phyloP scores from a whole-genome alignment of 352 stramenopile species.

The Globisporangium okanoganense region DNA sequence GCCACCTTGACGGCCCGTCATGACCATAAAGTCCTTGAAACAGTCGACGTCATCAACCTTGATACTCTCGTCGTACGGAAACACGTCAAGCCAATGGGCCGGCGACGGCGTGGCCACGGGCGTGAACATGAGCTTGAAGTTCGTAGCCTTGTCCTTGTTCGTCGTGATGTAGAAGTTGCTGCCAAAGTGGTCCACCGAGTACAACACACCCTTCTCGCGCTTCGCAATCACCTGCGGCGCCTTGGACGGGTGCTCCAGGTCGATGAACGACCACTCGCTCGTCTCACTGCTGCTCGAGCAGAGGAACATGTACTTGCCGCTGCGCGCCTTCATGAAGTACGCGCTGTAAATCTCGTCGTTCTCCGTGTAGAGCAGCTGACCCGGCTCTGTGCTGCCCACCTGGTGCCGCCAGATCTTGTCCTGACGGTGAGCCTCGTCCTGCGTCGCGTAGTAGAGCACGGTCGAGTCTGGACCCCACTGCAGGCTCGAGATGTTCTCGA shows the following conservation, averaged over 20 bases:
- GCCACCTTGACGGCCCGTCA: slow-evolving; percentile 80
- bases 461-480: slow-evolving; percentile 88
- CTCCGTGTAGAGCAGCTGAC: slow-evolving; percentile 94
- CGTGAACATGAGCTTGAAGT: slow-evolving; percentile 91
- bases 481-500: slow-evolving; percentile 86
- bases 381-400: slow-evolving; percentile 63
- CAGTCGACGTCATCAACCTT: slow-evolving; percentile 86
- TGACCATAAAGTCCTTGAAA: slow-evolving; percentile 88
- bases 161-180: slow-evolving; percentile 92
- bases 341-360: slow-evolving; percentile 92
- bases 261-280: slow-evolving; percentile 84
- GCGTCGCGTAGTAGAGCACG: slow-evolving; percentile 93
- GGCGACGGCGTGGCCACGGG: slow-evolving; percentile 37
- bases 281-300: slow-evolving; percentile 89
- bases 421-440: slow-evolving; percentile 90
- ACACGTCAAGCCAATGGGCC: slow-evolving; percentile 87
- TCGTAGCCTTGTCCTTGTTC: slow-evolving; percentile 91
- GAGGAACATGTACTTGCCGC: slow-evolving; percentile 92
- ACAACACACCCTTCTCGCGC: slow-evolving; percentile 68
- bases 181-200: slow-evolving; percentile 86
- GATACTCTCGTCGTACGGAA: slow-evolving; percentile 73
- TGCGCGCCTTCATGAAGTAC: slow-evolving; percentile 90
- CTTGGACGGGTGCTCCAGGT: slow-evolving; percentile 47
- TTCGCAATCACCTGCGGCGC: slow-evolving; percentile 56
- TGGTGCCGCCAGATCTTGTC: slow-evolving; percentile 93